phyloP scores from a whole-genome alignment of 2,329 filamentous ascomycete species.

The Stagonosporopsis chrysanthemi region DNA sequence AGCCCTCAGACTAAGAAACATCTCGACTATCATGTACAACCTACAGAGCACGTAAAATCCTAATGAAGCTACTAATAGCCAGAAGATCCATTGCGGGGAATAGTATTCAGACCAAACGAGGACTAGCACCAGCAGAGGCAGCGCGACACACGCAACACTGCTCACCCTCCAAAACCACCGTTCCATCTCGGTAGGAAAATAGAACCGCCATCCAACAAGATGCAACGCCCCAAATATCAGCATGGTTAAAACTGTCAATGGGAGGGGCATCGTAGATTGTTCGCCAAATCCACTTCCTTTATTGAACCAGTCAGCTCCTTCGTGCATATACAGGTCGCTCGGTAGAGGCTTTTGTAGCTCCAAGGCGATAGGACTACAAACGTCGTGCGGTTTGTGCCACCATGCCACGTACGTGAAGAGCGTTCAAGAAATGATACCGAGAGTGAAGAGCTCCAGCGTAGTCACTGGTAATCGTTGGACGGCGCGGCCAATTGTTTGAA shows the following conservation, averaged over 20 bases:
- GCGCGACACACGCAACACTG: not conserved
- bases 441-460: slow-evolving; percentile 30
- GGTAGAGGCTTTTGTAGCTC: not conserved
- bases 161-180: slow-evolving; percentile 21
- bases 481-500: slow-evolving; percentile 3
- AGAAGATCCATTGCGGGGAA: not conserved
- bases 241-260: not conserved
- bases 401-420: slow-evolving; percentile 14
- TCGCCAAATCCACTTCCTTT: too few species aligned
- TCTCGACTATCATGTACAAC: slow-evolving; percentile 21
- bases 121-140: not conserved
- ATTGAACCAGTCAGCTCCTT: too few species aligned
- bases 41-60: slow-evolving; percentile 8
- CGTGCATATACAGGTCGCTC: too few species aligned
- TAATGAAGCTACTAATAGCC: not conserved
- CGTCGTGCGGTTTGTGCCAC: slow-evolving; percentile 29
- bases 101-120: too few species aligned
- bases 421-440: slow-evolving; percentile 24
- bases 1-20: slow-evolving; percentile 19
- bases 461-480: slow-evolving; percentile 17
- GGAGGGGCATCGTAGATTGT: too few species aligned
- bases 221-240: not conserved
- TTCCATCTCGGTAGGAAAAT: slow-evolving; percentile 3
- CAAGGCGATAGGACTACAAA: slow-evolving; percentile 17
- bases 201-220: not conserved